phyloP scores from a whole-genome alignment of 352 stramenopile genomes.

The Hyaloperonospora arabidopsidis region DNA sequence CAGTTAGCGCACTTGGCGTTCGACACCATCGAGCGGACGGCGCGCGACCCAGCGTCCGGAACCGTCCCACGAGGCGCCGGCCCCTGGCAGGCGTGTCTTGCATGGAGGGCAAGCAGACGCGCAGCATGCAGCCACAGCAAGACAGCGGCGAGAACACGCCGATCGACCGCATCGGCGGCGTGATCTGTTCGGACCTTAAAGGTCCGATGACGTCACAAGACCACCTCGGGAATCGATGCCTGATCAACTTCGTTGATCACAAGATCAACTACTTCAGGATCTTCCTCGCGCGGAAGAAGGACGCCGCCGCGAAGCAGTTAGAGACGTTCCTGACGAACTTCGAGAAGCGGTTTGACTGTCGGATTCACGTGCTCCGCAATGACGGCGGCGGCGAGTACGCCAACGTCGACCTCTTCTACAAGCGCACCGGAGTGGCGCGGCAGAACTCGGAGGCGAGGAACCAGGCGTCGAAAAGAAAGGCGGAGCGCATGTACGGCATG shows the following conservation, averaged over 20 bases:
- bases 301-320: conserved; percentile 7
- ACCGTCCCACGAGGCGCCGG: not conserved
- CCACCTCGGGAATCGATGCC: not conserved
- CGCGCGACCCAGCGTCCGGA: not conserved
- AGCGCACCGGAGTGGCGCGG: conserved; percentile 8
- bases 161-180: not conserved
- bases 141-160: not conserved
- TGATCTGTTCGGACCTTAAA: not conserved
- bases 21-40: not conserved
- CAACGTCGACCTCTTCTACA: conserved; percentile 28
- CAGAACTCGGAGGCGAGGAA: conserved; percentile 23
- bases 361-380: conserved; percentile 4
- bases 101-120: not conserved
- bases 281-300: conserved; percentile 2
- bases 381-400: conserved; percentile 18
- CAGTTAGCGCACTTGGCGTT: not conserved
- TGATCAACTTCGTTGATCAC: not conserved
- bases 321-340: conserved; percentile 8
- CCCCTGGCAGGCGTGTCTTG: not conserved
- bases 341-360: conserved; percentile 7
- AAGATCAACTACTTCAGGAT: not conserved
- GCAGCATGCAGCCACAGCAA: not conserved
- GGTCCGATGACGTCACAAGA: not conserved
- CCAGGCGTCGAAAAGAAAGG: conserved; percentile 25
- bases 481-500: conserved; percentile 9